phyloP scores from a whole-genome alignment of 2,329 filamentous ascomycete genomes.

The Ceratocystis lukuohia region DNA sequence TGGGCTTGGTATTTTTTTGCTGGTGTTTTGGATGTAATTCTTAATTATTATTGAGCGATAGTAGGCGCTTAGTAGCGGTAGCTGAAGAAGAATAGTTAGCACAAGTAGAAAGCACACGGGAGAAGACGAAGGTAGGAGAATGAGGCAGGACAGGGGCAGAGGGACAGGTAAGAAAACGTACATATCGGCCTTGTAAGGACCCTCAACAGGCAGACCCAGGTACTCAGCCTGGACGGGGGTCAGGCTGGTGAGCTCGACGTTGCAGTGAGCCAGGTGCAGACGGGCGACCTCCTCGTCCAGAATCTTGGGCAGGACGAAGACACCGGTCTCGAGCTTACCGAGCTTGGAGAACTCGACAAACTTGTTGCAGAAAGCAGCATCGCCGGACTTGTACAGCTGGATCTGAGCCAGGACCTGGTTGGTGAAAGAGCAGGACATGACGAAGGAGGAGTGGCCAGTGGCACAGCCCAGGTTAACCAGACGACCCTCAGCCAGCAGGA shows the following conservation, averaged over 20 bases:
- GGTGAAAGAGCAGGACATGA: constrained; percentile 99
- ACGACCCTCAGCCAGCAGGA: constrained; percentile 95
- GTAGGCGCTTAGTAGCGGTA: constrained; percentile 33
- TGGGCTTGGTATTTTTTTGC: constrained; percentile 18
- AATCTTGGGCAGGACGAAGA: constrained; percentile 97
- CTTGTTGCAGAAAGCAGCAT: constrained; percentile 79
- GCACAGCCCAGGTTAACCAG: constrained; percentile 99
- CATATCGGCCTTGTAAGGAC: constrained; percentile 94
- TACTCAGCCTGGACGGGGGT: constrained; percentile 84
- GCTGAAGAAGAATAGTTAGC: constrained; percentile 23
- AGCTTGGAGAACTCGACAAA: constrained; percentile 91
- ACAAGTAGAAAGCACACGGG: not conserved
- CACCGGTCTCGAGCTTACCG: constrained; percentile 78
- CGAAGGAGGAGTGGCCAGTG: constrained; percentile 97
- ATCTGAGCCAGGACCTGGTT: constrained; percentile 99
- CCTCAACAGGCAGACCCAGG: constrained; percentile 70
- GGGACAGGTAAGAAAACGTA: constrained; percentile 32
- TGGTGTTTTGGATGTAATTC: constrained; percentile 21
- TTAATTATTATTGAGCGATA: constrained; percentile 22
- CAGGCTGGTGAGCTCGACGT: constrained; percentile 83
- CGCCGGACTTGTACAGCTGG: constrained; percentile 87
- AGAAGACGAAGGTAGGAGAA: not conserved
- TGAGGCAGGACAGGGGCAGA: not conserved
- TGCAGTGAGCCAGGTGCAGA: constrained; percentile 85
- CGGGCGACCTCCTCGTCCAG: constrained; percentile 96